Percentiles rank a stretch among this genome's conserved stretches.
Conservation (phyloP, 257 asterid genomes). For the Linderniella brevidens region DNA sequence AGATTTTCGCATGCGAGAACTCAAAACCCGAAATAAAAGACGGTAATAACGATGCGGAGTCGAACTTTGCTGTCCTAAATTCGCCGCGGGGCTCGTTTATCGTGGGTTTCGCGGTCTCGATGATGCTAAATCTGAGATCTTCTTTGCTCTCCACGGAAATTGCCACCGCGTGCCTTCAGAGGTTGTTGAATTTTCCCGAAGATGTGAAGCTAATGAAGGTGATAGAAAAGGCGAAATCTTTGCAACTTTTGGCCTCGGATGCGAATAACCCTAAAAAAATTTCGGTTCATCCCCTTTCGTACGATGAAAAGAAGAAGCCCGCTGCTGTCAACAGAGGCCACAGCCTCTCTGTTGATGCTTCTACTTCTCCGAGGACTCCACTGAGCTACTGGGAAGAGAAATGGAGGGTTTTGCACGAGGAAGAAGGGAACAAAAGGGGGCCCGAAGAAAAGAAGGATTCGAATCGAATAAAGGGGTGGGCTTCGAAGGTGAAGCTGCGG, state of each 20-base stretch:
- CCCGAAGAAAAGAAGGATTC: conserved; percentile 16
- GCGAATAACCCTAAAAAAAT: conserved; percentile 27
- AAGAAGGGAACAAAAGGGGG: conserved; percentile 28
- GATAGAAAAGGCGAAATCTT: conserved; percentile 45
- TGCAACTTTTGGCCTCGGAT: conserved; percentile 39
- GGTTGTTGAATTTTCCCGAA: conserved; percentile 50
- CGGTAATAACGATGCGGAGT: conserved; percentile 18
- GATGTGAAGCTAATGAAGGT: conserved; percentile 38
- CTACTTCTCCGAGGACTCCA: conserved; percentile 41
- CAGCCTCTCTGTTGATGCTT: conserved; percentile 34
- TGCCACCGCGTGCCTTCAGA: conserved; percentile 61
- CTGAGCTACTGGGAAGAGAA: conserved; percentile 75
- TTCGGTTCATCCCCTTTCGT: conserved; percentile 15
- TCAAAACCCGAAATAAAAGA: conserved; percentile 12
- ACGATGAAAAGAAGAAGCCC: conserved; percentile 14
- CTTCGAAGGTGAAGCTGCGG: conserved; percentile 40
- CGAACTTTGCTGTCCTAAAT: conserved; percentile 28
- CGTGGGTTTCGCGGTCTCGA: conserved; percentile 66
- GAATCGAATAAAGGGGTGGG: conserved; percentile 40
- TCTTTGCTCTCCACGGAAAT: conserved; percentile 66
- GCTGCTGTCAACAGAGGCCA: conserved; percentile 26
- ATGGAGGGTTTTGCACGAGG: conserved; percentile 63
- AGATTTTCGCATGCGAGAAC: conserved; percentile 45
- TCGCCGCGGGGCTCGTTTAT: conserved; percentile 73
- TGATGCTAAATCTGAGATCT: conserved; percentile 58